Evolutionary conservation across 2,329 filamentous ascomycete species (phyloP).

Genomic region (Acarospora socialis): DNA sequence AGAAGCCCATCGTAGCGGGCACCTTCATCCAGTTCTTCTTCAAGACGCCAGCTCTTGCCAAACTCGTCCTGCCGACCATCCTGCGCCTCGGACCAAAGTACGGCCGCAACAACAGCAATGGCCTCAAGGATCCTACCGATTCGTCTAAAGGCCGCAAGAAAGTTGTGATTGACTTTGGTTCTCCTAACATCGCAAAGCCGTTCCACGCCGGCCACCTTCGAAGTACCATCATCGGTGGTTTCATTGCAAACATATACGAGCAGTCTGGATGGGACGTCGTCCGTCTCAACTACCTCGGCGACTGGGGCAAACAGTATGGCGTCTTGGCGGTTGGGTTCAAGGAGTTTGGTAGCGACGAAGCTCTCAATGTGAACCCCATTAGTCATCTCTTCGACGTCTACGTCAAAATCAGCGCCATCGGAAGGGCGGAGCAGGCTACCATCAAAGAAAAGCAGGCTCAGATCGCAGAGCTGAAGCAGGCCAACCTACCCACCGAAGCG

Average conservation of each 20-base stretch:
- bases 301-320: slow-evolving; percentile 57
- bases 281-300: slow-evolving; percentile 53
- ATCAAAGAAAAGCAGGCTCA: slow-evolving; percentile 41
- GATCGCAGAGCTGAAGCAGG: slow-evolving; percentile 33
- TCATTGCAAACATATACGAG: slow-evolving; percentile 47
- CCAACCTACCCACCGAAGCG: slow-evolving; percentile 33
- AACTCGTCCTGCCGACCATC: slow-evolving; percentile 45
- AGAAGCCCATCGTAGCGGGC: slow-evolving; percentile 40
- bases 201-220: slow-evolving; percentile 52
- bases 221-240: slow-evolving; percentile 54
- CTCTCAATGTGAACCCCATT: slow-evolving; percentile 45
- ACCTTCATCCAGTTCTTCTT: slow-evolving; percentile 54
- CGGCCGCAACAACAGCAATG: slow-evolving; percentile 45
- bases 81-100: slow-evolving; percentile 41
- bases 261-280: slow-evolving; percentile 48
- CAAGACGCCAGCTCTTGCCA: slow-evolving; percentile 41
- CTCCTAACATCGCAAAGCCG: slow-evolving; percentile 53
- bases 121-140: slow-evolving; percentile 44
- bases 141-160: slow-evolving; percentile 42
- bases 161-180: slow-evolving; percentile 51
- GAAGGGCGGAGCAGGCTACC: slow-evolving; percentile 40
- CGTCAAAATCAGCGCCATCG: slow-evolving; percentile 46
- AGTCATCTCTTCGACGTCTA: slow-evolving; percentile 53
- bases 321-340: slow-evolving; percentile 49
- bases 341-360: slow-evolving; percentile 46